Conservation (phyloP, 345 rosid species). For the sweet orange (Citrus sinensis) region DNA sequence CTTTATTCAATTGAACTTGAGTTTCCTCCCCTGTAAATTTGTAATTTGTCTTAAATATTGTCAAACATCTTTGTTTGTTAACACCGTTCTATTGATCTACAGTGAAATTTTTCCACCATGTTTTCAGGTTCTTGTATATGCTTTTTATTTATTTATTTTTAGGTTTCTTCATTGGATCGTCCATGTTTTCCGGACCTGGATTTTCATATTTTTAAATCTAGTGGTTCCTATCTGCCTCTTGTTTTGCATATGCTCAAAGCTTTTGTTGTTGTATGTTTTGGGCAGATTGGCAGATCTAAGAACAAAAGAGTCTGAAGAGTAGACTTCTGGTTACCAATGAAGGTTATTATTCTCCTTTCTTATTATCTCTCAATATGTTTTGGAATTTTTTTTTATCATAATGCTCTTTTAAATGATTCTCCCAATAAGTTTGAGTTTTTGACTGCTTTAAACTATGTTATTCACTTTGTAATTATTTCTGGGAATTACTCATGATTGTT, state of each 20-base stretch:
- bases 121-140: neutral
- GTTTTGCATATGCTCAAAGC: neutral
- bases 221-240: neutral
- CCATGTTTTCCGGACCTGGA: neutral
- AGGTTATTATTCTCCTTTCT: slow-evolving; percentile 17
- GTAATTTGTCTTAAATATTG: neutral
- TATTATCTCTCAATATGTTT: neutral
- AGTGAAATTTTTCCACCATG: neutral
- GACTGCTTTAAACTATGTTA: neutral
- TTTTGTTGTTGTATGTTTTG: slow-evolving; percentile 12
- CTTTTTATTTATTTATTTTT: neutral
- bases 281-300: slow-evolving; percentile 22
- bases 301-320: slow-evolving; percentile 12
- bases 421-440: neutral
- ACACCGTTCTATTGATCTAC: neutral
- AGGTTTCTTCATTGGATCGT: neutral
- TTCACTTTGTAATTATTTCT: neutral
- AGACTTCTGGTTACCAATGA: slow-evolving; percentile 16
- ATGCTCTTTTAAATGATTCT: neutral
- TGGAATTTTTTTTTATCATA: neutral
- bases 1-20: slow-evolving; percentile 11
- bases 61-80: neutral
- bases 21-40: neutral
- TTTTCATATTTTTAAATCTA: neutral
- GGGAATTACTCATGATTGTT: neutral